These are phyloP conservation scores for Moringa oleifera DNA, from an alignment of 345 rosid species.

Conservation along the genomic window DNA sequence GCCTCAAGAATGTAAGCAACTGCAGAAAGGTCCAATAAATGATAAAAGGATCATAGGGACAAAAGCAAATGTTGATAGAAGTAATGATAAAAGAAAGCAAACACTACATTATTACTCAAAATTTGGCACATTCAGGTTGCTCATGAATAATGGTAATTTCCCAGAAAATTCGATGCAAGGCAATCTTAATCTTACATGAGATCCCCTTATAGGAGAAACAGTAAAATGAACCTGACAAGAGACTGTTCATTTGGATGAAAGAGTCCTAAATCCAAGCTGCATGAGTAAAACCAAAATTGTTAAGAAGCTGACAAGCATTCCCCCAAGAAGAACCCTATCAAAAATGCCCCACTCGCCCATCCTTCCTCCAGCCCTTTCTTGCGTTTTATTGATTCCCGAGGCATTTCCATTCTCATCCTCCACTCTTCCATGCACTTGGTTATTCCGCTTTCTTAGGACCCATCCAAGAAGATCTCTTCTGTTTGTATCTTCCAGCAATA, in stretches of 20 bases:
- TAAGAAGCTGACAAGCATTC: slow-evolving; percentile 54
- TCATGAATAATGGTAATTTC: background rate
- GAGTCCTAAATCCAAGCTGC: slow-evolving; percentile 36
- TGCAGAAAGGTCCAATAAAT: too few relatives aligned
- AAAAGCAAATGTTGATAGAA: too few relatives aligned
- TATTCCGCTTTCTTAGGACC: slow-evolving; percentile 43
- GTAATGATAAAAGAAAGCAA: too few relatives aligned
- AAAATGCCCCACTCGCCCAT: slow-evolving; percentile 35
- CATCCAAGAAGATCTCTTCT: slow-evolving; percentile 35
- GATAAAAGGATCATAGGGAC: too few relatives aligned
- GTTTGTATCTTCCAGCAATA: slow-evolving; percentile 26
- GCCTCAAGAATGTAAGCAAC: background rate
- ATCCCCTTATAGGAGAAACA: background rate
- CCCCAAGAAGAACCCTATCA: slow-evolving; percentile 60
- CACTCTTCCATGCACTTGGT: slow-evolving; percentile 18
- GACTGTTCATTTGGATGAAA: slow-evolving; percentile 21
- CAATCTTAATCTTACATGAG: background rate
- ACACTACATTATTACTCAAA: too few relatives aligned
- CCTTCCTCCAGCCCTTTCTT: slow-evolving; percentile 21
- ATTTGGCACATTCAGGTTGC: background rate
- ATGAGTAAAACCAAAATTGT: slow-evolving; percentile 42
- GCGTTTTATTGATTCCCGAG: slow-evolving; percentile 22
- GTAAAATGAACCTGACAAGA: background rate
- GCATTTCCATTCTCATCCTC: slow-evolving; percentile 16
- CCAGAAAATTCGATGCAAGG: background rate